Evolutionary conservation across 192 early-diverging fungal genomes (phyloP).

Genomic region (Coemansia sp.): DNA sequence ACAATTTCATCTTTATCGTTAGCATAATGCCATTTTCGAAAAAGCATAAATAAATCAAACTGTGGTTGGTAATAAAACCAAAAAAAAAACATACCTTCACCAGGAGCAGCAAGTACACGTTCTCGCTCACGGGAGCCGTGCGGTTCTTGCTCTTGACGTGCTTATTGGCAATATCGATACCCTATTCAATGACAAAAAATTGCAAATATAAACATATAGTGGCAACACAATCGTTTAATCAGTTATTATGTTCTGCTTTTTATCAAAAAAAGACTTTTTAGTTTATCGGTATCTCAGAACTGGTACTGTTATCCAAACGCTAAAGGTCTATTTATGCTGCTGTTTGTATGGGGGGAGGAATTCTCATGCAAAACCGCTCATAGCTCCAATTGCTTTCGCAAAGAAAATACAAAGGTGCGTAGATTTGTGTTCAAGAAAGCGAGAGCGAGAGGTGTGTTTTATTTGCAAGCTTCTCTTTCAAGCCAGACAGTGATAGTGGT

Average conservation of each 20-base stretch:
- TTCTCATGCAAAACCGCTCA: not conserved
- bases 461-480: not conserved
- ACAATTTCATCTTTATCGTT: too few relatives aligned
- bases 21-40: not conserved
- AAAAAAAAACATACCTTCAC: slow-evolving; percentile 68
- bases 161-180: slow-evolving; percentile 99
- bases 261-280: not conserved
- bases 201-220: not conserved
- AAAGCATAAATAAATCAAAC: not conserved
- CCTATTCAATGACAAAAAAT: slow-evolving; percentile 51
- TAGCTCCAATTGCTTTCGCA: not conserved
- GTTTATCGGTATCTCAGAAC: not conserved
- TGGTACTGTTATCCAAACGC: not conserved
- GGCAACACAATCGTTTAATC: not conserved
- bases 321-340: not conserved
- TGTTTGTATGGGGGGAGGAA: not conserved
- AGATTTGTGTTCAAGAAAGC: not conserved
- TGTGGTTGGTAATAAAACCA: not conserved
- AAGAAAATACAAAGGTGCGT: not conserved
- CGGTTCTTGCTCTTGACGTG: slow-evolving; percentile 95
- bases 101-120: slow-evolving; percentile 97
- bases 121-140: slow-evolving; percentile 84
- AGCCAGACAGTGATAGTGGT: not conserved
- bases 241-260: not conserved
- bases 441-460: not conserved